These are phyloP conservation scores for Barnettozyma sp. DNA, from an alignment of 805 yeast genomes.

Conservation along the genomic window DNA sequence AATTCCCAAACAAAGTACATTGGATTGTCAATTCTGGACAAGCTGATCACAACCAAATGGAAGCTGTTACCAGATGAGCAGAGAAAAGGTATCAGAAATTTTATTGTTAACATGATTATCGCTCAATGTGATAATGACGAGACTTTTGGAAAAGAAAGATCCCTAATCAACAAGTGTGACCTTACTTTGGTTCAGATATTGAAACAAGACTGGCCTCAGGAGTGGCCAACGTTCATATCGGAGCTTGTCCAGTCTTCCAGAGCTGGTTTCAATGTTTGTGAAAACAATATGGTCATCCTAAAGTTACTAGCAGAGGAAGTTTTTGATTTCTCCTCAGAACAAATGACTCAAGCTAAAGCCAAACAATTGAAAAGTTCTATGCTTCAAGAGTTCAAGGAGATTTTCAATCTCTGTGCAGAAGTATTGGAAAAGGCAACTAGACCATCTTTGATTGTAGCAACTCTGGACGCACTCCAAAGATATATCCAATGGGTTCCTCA, in stretches of 20 bases:
- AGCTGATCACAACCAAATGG: constrained; percentile 89
- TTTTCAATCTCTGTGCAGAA: constrained; percentile 88
- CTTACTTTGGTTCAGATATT: constrained; percentile 88
- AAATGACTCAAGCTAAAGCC: constrained; percentile 94
- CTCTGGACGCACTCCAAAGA: constrained; percentile 73
- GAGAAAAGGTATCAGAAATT: constrained; percentile 87
- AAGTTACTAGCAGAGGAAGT: constrained; percentile 90
- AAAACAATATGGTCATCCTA: constrained; percentile 91
- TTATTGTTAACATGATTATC: constrained; percentile 89
- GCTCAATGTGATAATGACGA: constrained; percentile 80
- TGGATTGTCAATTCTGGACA: constrained; percentile 85
- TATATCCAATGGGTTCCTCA: constrained; percentile 94
- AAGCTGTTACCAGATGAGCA: constrained; percentile 84
- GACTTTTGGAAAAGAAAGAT: constrained; percentile 61
- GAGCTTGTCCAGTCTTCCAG: constrained; percentile 83
- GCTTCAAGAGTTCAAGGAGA: constrained; percentile 87
- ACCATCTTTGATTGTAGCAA: constrained; percentile 75
- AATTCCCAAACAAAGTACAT: constrained; percentile 89
- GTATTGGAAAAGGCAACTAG: constrained; percentile 85
- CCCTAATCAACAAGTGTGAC: constrained; percentile 88
- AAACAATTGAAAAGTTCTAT: constrained; percentile 73
- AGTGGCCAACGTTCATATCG: constrained; percentile 96
- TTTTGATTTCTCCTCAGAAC: constrained; percentile 91
- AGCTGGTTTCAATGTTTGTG: constrained; percentile 88
- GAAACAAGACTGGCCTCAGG: constrained; percentile 98